phyloP scores from a whole-genome alignment of 306 rosid genomes.

The Cucumis melo region DNA sequence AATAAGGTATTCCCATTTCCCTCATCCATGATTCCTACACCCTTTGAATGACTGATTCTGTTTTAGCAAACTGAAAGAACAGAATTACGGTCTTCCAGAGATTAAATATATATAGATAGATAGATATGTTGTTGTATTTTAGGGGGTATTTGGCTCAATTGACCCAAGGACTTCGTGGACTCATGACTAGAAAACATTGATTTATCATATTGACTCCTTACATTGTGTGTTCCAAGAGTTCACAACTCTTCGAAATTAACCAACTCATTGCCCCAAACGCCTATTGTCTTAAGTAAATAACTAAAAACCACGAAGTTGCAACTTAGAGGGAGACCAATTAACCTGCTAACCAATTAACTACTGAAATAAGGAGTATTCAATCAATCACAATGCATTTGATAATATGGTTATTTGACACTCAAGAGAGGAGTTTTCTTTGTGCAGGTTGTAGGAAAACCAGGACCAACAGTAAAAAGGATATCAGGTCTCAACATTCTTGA shows the following conservation, averaged over 20 bases:
- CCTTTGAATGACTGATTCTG: not conserved
- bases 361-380: not conserved
- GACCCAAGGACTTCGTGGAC: no score
- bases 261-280: no score
- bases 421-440: not conserved
- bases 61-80: not conserved
- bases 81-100: not conserved
- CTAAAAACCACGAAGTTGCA: not conserved
- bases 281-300: not conserved
- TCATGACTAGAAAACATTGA: no score
- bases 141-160: no score
- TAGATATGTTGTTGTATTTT: not conserved
- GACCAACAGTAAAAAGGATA: constrained; percentile 61
- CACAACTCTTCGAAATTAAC: no score
- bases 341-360: not conserved
- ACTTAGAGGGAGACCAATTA: not conserved
- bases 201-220: no score
- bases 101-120: not conserved
- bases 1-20: constrained; percentile 31
- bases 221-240: no score
- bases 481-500: constrained; percentile 67
- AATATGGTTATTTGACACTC: not conserved
- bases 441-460: constrained; percentile 89
- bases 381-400: not conserved
- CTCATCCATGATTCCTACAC: not conserved